phyloP scores from a whole-genome alignment of 257 asterid species.

The Fraxinus americana region DNA sequence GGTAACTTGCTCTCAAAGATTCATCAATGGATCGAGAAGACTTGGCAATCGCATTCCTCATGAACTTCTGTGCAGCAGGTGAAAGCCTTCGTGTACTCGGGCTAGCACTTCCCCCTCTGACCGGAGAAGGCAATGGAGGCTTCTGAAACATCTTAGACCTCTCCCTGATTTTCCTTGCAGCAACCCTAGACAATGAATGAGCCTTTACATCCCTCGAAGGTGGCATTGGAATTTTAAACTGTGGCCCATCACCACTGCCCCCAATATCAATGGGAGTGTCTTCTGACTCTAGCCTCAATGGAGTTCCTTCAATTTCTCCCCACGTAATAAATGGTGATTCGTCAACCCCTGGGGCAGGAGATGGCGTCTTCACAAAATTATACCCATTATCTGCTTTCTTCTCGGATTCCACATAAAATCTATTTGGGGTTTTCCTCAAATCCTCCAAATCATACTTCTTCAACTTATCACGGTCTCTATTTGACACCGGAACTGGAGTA shows the following conservation, averaged over 20 bases:
- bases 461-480: conserved; percentile 59
- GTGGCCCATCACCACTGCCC: conserved; percentile 83
- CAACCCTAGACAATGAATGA: conserved; percentile 87
- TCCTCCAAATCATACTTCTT: conserved; percentile 93
- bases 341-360: conserved; percentile 93
- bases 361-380: conserved; percentile 85
- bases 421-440: conserved; percentile 75
- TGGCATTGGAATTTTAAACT: conserved; percentile 81
- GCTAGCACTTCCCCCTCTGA: conserved; percentile 91
- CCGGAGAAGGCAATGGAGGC: conserved; percentile 90
- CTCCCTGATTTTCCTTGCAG: conserved; percentile 83
- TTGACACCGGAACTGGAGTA: conserved; percentile 61
- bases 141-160: conserved; percentile 89
- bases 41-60: conserved; percentile 83
- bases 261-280: conserved; percentile 94
- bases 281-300: conserved; percentile 85
- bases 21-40: conserved; percentile 80
- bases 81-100: conserved; percentile 65
- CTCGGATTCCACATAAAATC: conserved; percentile 66
- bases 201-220: conserved; percentile 90
- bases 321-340: conserved; percentile 91
- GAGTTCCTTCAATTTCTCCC: conserved; percentile 99
- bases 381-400: conserved; percentile 90
- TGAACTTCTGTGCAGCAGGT: conserved; percentile 91
- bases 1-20: conserved; percentile 89